phyloP scores from a whole-genome alignment of 2,329 filamentous ascomycete species.

The Botrytis cinerea region DNA sequence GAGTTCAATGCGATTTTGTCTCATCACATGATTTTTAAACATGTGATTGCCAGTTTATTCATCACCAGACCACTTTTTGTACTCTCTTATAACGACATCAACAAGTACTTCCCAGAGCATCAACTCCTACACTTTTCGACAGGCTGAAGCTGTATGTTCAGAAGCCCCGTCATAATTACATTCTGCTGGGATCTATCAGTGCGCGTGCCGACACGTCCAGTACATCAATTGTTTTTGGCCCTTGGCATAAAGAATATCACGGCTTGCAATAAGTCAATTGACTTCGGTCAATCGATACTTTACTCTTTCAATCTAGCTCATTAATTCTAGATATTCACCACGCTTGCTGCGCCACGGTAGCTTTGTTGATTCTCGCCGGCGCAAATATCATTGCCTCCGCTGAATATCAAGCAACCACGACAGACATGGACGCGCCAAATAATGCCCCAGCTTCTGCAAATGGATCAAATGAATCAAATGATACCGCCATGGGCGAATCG shows the following conservation, averaged over 20 bases:
- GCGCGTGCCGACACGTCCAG: conserved; percentile 22
- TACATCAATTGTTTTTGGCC: conserved; percentile 14
- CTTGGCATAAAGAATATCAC: not conserved
- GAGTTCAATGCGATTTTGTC: conserved; percentile 19
- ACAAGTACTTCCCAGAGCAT: conserved; percentile 1
- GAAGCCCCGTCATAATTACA: not conserved
- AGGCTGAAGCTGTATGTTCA: conserved; percentile 4
- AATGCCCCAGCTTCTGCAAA: conserved; percentile 29
- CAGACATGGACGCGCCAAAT: conserved; percentile 37
- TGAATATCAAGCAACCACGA: conserved; percentile 27
- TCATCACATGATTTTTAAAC: conserved; percentile 19
- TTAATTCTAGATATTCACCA: conserved; percentile 20
- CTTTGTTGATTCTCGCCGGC: conserved; percentile 26
- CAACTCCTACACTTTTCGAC: conserved; percentile 11
- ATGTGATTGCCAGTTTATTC: conserved; percentile 22
- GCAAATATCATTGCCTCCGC: conserved; percentile 21
- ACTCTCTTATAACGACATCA: conserved; percentile 20
- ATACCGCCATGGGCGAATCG: conserved; percentile 29
- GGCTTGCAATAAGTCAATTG: conserved; percentile 27
- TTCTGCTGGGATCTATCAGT: conserved; percentile 17
- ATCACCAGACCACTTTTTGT: conserved; percentile 25
- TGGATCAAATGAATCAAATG: conserved; percentile 8
- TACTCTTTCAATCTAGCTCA: conserved; percentile 6
- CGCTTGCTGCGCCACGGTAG: conserved; percentile 7
- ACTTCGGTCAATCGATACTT: conserved; percentile 29